Percentiles rank a stretch among this genome's conserved stretches.
Evolutionary conservation across 148 eudicot species (phyloP).

Genomic region (Persicaria tinctoria): DNA sequence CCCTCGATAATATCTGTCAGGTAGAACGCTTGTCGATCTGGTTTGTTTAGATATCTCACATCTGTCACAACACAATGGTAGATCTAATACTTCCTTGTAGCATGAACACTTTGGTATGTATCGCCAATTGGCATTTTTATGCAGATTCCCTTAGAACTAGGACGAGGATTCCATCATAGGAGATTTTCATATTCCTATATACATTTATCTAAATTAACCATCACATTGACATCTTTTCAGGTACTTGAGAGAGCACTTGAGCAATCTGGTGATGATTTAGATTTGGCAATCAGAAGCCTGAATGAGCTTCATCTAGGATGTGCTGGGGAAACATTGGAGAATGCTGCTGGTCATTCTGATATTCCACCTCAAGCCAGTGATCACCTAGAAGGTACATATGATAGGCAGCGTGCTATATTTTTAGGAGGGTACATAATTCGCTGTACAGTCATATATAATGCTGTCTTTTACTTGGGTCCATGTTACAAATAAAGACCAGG

Average conservation of each 20-base stretch:
- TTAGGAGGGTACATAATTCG: neutral
- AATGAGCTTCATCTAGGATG: slow-evolving; percentile 65
- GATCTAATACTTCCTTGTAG: neutral
- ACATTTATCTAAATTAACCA: neutral
- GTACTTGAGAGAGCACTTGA: slow-evolving; percentile 69
- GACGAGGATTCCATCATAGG: neutral
- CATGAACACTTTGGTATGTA: neutral
- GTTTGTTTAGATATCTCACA: too few relatives aligned
- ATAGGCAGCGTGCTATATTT: neutral
- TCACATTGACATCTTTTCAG: slow-evolving; percentile 22
- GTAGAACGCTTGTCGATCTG: too few relatives aligned
- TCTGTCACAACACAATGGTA: neutral
- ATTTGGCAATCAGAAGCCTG: slow-evolving; percentile 64
- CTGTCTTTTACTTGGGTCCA: neutral
- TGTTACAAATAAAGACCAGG: neutral
- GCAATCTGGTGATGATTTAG: slow-evolving; percentile 69
- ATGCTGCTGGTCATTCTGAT: slow-evolving; percentile 27
- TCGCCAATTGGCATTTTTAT: neutral
- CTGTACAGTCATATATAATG: neutral
- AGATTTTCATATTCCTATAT: neutral
- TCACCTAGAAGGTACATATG: slow-evolving; percentile 25
- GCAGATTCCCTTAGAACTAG: neutral
- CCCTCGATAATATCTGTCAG: too few relatives aligned
- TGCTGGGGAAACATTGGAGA: slow-evolving; percentile 21
- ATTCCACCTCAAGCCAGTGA: slow-evolving; percentile 23